These are phyloP conservation scores for Nemophila menziesii DNA, from an alignment of 257 asterid genomes.

Conservation along the genomic window DNA sequence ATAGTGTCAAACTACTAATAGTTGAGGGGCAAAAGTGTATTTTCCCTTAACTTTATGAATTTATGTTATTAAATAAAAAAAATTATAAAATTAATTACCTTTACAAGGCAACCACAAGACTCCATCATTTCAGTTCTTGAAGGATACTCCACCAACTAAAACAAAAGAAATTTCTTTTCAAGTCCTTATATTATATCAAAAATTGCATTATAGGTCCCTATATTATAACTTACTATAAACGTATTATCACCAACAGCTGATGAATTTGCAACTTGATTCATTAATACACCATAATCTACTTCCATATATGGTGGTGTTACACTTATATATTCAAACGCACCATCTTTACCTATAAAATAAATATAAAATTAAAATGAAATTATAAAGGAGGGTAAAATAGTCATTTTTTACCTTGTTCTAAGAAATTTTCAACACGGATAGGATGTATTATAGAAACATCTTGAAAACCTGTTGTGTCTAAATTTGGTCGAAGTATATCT, in stretches of 20 bases:
- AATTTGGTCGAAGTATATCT: constrained; percentile 68
- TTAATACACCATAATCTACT: constrained; percentile 66
- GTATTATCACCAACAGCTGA: constrained; percentile 71
- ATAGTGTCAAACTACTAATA: too few relatives aligned
- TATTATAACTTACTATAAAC: constrained; percentile 72
- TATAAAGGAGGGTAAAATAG: background rate
- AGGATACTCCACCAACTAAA: constrained; percentile 87
- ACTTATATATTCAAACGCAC: constrained; percentile 69
- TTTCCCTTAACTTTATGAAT: too few relatives aligned
- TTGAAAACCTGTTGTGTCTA: constrained; percentile 72
- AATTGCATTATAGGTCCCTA: too few relatives aligned
- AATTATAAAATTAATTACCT: constrained; percentile 32
- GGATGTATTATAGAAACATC: constrained; percentile 70
- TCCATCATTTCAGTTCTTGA: constrained; percentile 73
- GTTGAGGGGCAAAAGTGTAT: too few relatives aligned
- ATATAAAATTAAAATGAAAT: background rate
- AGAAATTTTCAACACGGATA: constrained; percentile 66
- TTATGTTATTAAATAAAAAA: background rate
- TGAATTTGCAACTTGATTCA: constrained; percentile 70
- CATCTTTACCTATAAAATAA: constrained; percentile 44
- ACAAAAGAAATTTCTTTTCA: constrained; percentile 1
- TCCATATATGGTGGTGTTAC: constrained; percentile 91
- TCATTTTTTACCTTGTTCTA: constrained; percentile 46
- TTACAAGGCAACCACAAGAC: constrained; percentile 59
- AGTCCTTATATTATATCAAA: too few relatives aligned